A percentile compares a stretch with the other conserved stretches of the same genome.
These are phyloP conservation scores for Sporothrix curviconia DNA, from an alignment of 2,329 filamentous ascomycete genomes.

Conservation along the genomic window DNA sequence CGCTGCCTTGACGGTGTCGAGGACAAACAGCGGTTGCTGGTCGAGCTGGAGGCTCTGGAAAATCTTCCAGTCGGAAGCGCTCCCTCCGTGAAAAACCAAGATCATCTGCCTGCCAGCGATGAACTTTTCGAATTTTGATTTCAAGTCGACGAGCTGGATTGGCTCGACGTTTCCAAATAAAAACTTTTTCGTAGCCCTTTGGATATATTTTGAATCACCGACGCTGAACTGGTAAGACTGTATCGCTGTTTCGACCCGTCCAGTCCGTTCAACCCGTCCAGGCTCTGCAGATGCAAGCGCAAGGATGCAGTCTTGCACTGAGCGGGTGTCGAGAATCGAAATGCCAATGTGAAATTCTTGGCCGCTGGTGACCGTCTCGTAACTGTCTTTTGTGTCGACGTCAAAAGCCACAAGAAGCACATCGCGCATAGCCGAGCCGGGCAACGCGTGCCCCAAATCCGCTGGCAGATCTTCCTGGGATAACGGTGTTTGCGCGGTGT, in stretches of 20 bases:
- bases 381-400: not conserved
- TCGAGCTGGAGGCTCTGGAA: not conserved
- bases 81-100: constrained; percentile 1
- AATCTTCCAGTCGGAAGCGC: not conserved
- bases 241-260: not conserved
- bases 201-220: not conserved
- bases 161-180: not conserved
- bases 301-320: not conserved
- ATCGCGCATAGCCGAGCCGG: not conserved
- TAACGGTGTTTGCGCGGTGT: not conserved
- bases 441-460: not conserved
- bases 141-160: not conserved
- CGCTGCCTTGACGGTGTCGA: not conserved
- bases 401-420: not conserved
- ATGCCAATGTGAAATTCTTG: not conserved
- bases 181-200: not conserved
- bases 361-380: not conserved
- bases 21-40: not conserved
- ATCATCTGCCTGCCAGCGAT: not conserved
- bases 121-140: not conserved
- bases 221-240: not conserved
- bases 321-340: not conserved
- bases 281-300: not conserved
- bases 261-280: too few relatives aligned
- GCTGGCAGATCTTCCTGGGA: not conserved